phyloP scores from a whole-genome alignment of 495 filamentous ascomycete genomes.

The Podospora anserina region DNA sequence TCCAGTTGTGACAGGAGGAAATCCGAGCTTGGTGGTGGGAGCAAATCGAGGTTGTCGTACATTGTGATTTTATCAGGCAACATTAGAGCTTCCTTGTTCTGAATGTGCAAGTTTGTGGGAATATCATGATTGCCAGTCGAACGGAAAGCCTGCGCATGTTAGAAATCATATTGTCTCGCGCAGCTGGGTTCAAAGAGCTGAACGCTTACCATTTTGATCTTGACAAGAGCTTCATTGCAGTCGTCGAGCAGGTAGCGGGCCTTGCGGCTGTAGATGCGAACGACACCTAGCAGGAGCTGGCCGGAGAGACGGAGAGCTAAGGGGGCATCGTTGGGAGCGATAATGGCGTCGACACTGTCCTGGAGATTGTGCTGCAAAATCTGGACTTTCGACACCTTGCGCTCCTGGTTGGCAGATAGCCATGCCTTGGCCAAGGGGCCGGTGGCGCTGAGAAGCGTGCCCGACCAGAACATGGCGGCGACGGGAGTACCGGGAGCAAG shows the following conservation, averaged over 20 bases:
- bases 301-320: slow-evolving; percentile 93
- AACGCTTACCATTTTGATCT: slow-evolving; percentile 86
- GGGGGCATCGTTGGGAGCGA: slow-evolving; percentile 87
- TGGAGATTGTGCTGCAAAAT: slow-evolving; percentile 90
- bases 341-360: slow-evolving; percentile 89
- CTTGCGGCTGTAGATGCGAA: slow-evolving; percentile 95
- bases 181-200: background rate
- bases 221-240: slow-evolving; percentile 93
- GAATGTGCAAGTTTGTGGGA: slow-evolving; percentile 60
- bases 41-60: slow-evolving; percentile 70
- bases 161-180: slow-evolving; percentile 22
- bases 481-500: slow-evolving; percentile 37
- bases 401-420: slow-evolving; percentile 95
- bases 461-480: slow-evolving; percentile 91
- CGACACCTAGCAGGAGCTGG: slow-evolving; percentile 90
- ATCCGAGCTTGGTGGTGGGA: slow-evolving; percentile 66
- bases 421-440: slow-evolving; percentile 96
- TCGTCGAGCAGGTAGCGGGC: slow-evolving; percentile 94
- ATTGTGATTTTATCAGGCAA: slow-evolving; percentile 88
- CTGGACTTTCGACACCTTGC: slow-evolving; percentile 93
- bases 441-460: slow-evolving; percentile 91
- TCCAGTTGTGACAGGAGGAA: slow-evolving; percentile 67
- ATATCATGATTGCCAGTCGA: slow-evolving; percentile 77
- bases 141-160: slow-evolving; percentile 63
- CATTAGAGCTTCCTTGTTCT: slow-evolving; percentile 66